Base-by-base conservation (phyloP, 148 eudicot species). In the Selenicereus undatus region DNA sequence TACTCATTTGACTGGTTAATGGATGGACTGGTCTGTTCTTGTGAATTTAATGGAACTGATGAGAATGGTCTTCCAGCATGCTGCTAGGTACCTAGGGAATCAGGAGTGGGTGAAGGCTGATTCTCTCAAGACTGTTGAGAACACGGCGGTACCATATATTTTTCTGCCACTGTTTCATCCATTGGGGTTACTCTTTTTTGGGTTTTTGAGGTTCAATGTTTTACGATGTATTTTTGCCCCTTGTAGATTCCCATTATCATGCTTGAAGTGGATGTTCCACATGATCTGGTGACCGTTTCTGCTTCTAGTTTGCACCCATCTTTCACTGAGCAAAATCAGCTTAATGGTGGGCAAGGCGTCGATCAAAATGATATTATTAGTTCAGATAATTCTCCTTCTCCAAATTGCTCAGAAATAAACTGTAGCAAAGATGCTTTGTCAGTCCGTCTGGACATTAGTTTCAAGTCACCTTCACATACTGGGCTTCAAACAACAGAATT, bases 41-140 rank as follows among this genome's bases (percentile, higher is more conserved):
- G 26, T 36, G 45, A 51, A 71, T 65, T 50, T 8, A 43, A 81
- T 75, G 52, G 60, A 48, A 66, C 79, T 75, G 66, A 75, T 76
- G 30, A 43, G 27, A 30, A 73, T 81, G 82, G 18, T 75, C 50
- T 85, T 87, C 60, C 93, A 95, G 97, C 99, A 95, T 92, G 99
- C 99, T 85, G 99, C 99, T 82, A 87, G 99, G 80, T 93, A 92
- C 83, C 91, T 95, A 74, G 97, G 95, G 79, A 95, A 95, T 85
- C 99, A 91, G 88, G 99, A 95, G 83, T 95, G 99, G 99, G 99
- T 95, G 69, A 95, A 95, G 88, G 88, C 89, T 77, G 99, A 95
- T 89, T 95, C 99, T 75, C 87, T 95, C 83, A 95, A 95, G 88
- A 95, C 93, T 62, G 95, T 95, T 76, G 99, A 95, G 86, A 95